Percentiles rank a stretch among this genome's conserved stretches.
These are phyloP conservation scores for Logfia minima DNA, from an alignment of 129 eudicot genomes.

Conservation along the genomic window DNA sequence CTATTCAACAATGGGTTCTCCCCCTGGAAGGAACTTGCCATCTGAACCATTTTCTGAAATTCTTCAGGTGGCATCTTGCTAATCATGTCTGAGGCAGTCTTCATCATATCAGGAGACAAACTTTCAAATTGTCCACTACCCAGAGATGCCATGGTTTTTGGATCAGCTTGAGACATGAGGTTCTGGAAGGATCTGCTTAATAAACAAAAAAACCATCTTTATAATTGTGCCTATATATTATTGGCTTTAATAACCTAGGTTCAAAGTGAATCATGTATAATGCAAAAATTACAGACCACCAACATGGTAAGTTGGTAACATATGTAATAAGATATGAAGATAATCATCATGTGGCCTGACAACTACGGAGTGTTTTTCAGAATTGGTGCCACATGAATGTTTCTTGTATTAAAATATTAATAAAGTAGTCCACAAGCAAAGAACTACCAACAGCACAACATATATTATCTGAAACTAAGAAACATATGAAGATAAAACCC, in stretches of 20 bases:
- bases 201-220: slow-evolving; percentile 16
- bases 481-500: not conserved
- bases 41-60: slow-evolving; percentile 74
- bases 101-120: slow-evolving; percentile 80
- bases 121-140: slow-evolving; percentile 62
- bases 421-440: not conserved
- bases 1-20: slow-evolving; percentile 46
- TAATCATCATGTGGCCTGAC: not conserved
- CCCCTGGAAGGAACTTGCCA: slow-evolving; percentile 79
- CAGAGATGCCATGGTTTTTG: slow-evolving; percentile 68
- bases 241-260: not conserved
- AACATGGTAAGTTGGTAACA: not conserved
- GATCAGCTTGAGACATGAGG: slow-evolving; percentile 73
- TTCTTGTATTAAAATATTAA: not conserved
- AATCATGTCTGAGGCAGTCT: slow-evolving; percentile 69
- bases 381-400: not conserved
- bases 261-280: not conserved
- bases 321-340: not conserved
- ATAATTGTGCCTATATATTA: not conserved
- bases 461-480: not conserved
- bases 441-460: not conserved
- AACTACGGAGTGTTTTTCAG: not conserved
- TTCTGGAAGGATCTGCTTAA: slow-evolving; percentile 70
- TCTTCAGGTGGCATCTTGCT: slow-evolving; percentile 94
- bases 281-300: not conserved